A percentile compares a stretch with the other conserved stretches of the same genome.
Evolutionary conservation across 306 rosid species (phyloP).

Genomic region (Dalbergia cochinchinensis): DNA sequence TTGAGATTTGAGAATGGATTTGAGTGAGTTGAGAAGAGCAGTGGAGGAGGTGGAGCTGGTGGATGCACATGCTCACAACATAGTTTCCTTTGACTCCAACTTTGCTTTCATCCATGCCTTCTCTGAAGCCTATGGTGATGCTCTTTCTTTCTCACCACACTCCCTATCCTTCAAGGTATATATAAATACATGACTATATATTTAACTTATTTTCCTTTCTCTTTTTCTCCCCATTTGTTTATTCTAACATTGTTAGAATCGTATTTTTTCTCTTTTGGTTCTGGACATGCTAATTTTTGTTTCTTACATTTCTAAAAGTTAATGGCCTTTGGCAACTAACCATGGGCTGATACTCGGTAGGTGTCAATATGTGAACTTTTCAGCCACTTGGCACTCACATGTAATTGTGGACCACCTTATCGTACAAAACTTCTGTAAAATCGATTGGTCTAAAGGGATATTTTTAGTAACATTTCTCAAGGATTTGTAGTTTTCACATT

Average conservation of each 20-base stretch:
- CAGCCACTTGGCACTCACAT: background rate
- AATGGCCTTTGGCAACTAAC: too few relatives aligned
- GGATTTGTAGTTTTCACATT: background rate
- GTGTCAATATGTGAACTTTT: too few relatives aligned
- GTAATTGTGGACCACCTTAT: background rate
- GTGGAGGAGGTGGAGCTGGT: conserved; percentile 75
- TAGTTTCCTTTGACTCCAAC: conserved; percentile 71
- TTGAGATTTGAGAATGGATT: conserved; percentile 62
- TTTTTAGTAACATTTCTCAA: too few relatives aligned
- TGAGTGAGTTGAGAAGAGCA: conserved; percentile 62
- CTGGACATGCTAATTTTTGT: too few relatives aligned
- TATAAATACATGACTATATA: background rate
- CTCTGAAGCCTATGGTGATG: conserved; percentile 77
- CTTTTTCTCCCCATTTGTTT: background rate
- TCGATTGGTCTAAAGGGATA: too few relatives aligned
- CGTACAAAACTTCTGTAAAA: too few relatives aligned
- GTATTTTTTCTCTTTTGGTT: too few relatives aligned
- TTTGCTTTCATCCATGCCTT: conserved; percentile 69
- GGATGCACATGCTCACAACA: conserved; percentile 90
- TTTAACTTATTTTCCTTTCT: background rate
- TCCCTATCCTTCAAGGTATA: conserved; percentile 82
- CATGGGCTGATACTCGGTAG: too few relatives aligned
- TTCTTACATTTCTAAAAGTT: too few relatives aligned
- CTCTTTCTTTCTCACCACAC: conserved; percentile 60
- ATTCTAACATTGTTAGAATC: background rate